phyloP scores from a whole-genome alignment of 108 stramenopile species.

The Parietichytrium sp. region DNA sequence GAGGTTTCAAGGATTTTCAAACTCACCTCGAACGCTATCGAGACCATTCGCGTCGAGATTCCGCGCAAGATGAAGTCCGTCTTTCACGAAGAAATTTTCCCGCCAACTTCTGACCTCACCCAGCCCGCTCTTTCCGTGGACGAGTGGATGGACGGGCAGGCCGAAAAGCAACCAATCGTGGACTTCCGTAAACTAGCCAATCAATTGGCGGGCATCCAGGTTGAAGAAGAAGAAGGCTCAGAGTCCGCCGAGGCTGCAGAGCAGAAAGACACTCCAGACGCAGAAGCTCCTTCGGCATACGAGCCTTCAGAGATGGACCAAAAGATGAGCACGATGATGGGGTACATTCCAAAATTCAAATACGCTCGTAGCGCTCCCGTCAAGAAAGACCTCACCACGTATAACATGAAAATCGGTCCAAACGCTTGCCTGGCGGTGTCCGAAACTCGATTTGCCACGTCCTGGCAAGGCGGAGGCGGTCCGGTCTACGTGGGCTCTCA shows the following conservation, averaged over 20 bases:
- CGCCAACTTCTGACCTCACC: neutral
- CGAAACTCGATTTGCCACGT: neutral
- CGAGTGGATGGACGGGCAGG: neutral
- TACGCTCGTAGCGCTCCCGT: neutral
- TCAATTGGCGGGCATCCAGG: neutral
- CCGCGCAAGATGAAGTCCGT: neutral
- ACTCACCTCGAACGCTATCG: neutral
- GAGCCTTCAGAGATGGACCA: neutral
- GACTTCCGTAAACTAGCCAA: neutral
- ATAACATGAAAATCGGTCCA: neutral
- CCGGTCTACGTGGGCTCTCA: slow-evolving; percentile 7
- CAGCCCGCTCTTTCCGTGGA: neutral
- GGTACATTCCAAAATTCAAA: slow-evolving; percentile 25
- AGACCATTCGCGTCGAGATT: slow-evolving; percentile 17
- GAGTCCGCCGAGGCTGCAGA: neutral
- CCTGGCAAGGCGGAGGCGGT: slow-evolving; percentile 34
- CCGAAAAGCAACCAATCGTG: neutral
- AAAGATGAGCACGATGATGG: neutral
- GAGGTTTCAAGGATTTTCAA: neutral
- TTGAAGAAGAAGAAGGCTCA: neutral
- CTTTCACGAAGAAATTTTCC: slow-evolving; percentile 22
- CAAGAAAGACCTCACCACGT: neutral
- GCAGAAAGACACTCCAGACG: neutral
- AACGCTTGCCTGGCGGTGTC: neutral
- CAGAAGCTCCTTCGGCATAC: neutral